Conservation (phyloP, 805 yeast genomes). For the Maudiozyma barnettii region DNA sequence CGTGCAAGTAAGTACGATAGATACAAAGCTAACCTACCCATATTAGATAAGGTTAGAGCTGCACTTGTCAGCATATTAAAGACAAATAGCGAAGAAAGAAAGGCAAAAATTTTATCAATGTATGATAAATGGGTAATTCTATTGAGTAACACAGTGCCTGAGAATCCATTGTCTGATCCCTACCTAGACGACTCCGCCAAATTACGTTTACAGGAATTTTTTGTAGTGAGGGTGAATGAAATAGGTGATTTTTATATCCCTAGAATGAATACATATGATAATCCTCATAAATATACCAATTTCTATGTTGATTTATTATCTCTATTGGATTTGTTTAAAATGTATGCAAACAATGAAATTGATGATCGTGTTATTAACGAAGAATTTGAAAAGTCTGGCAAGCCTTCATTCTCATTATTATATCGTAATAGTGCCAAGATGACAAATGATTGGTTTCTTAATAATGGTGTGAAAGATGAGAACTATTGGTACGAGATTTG, state of each 20-base stretch:
- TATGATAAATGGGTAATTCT: conserved; percentile 22
- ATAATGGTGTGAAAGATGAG: conserved; percentile 4
- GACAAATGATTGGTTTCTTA: conserved; percentile 13
- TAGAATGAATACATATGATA: conserved; percentile 10
- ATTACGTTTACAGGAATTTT: conserved; percentile 24
- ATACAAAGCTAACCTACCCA: conserved; percentile 13
- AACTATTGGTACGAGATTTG: conserved; percentile 27
- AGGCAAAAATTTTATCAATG: conserved; percentile 7
- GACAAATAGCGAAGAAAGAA: conserved; percentile 5
- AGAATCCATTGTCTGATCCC: conserved; percentile 24
- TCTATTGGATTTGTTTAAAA: conserved; percentile 12
- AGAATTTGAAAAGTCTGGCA: conserved; percentile 16
- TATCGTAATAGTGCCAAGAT: conserved; percentile 21
- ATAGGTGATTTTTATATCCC: conserved; percentile 29
- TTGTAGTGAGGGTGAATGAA: conserved; percentile 24
- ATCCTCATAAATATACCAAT: neutral
- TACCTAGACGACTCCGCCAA: conserved; percentile 20
- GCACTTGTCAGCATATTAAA: conserved; percentile 6
- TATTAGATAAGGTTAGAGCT: conserved; percentile 15
- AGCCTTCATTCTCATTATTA: conserved; percentile 19
- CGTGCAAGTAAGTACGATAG: conserved; percentile 19
- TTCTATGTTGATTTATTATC: conserved; percentile 12
- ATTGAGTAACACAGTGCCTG: conserved; percentile 18
- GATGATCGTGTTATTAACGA: conserved; percentile 17
- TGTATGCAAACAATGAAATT: conserved; percentile 17